Evolutionary conservation across 1,139 yeast genomes (phyloP).

Genomic region (Suhomyces chickasaworum): DNA sequence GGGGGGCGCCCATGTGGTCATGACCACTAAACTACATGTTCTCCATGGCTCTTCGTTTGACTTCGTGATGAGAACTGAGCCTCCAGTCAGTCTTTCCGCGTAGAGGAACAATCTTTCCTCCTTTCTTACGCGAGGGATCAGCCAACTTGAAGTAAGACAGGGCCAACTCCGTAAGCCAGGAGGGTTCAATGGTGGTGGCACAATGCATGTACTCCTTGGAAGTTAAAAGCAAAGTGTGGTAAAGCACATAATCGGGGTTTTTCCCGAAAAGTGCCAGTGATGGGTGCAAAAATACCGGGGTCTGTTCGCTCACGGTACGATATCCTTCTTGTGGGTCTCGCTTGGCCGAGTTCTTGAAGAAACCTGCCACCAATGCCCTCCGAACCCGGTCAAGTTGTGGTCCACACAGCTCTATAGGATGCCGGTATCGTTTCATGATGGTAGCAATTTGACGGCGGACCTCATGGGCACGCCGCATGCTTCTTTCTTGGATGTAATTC

Average conservation of each 20-base stretch:
- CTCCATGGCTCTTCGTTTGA: conserved; percentile 35
- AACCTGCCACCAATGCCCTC: conserved; percentile 81
- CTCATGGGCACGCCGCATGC: conserved; percentile 75
- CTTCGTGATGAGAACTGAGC: conserved; percentile 39
- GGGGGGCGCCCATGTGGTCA: not conserved
- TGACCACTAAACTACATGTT: conserved; percentile 1
- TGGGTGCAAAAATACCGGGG: conserved; percentile 86
- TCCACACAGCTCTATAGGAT: conserved; percentile 61
- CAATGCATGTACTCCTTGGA: conserved; percentile 92
- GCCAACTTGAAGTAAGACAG: conserved; percentile 80
- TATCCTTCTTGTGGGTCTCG: conserved; percentile 70
- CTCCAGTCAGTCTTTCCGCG: conserved; percentile 56
- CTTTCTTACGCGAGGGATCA: conserved; percentile 44
- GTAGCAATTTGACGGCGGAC: conserved; percentile 69
- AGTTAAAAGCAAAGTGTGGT: conserved; percentile 80
- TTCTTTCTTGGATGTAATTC: conserved; percentile 79
- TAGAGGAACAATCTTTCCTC: conserved; percentile 50
- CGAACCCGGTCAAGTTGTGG: conserved; percentile 64
- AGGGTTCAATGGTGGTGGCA: conserved; percentile 77
- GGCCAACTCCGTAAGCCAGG: conserved; percentile 83
- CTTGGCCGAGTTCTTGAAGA: conserved; percentile 81
- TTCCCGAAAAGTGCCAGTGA: conserved; percentile 78
- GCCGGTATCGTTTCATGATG: conserved; percentile 60
- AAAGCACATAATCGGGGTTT: conserved; percentile 76
- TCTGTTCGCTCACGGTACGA: conserved; percentile 73